A percentile compares a stretch with the other conserved stretches of the same genome.
Evolutionary conservation across 2,329 filamentous ascomycete genomes (phyloP).

Genomic region (Lasiodiplodia sp.): DNA sequence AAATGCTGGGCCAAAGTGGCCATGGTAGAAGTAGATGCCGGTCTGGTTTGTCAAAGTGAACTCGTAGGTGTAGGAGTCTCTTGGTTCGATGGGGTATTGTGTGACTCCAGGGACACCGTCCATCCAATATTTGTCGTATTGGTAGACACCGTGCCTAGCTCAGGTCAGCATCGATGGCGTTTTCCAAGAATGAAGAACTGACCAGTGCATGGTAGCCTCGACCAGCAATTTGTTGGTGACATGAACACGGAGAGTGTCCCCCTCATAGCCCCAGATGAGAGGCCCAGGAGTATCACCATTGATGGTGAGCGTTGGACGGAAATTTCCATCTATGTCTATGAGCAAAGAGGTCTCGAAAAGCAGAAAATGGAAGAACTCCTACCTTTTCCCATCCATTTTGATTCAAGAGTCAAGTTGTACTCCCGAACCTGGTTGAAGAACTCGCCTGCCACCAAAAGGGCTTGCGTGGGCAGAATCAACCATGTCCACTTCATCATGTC

Average conservation of each 20-base stretch:
- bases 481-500: neutral
- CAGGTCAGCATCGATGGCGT: neutral
- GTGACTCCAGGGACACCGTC: conserved; percentile 67
- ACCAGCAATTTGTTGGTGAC: conserved; percentile 58
- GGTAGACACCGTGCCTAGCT: conserved; percentile 51
- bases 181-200: conserved; percentile 39
- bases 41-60: conserved; percentile 62
- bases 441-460: neutral
- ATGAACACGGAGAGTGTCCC: conserved; percentile 15
- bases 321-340: neutral
- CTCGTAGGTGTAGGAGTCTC: conserved; percentile 58
- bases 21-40: conserved; percentile 69
- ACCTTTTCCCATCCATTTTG: conserved; percentile 8
- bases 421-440: conserved; percentile 4
- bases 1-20: conserved; percentile 52
- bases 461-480: neutral
- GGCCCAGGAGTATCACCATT: conserved; percentile 4
- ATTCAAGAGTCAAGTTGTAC: conserved; percentile 5
- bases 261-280: conserved; percentile 14
- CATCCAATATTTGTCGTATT: conserved; percentile 63
- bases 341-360: neutral
- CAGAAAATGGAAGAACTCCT: neutral
- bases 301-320: conserved; percentile 7
- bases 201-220: conserved; percentile 60
- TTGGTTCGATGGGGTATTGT: conserved; percentile 60